A percentile compares a stretch with the other conserved stretches of the same genome.
phyloP scores from a whole-genome alignment of 768 basidiomycete genomes.

The Rhodotorula kratochvilovae region DNA sequence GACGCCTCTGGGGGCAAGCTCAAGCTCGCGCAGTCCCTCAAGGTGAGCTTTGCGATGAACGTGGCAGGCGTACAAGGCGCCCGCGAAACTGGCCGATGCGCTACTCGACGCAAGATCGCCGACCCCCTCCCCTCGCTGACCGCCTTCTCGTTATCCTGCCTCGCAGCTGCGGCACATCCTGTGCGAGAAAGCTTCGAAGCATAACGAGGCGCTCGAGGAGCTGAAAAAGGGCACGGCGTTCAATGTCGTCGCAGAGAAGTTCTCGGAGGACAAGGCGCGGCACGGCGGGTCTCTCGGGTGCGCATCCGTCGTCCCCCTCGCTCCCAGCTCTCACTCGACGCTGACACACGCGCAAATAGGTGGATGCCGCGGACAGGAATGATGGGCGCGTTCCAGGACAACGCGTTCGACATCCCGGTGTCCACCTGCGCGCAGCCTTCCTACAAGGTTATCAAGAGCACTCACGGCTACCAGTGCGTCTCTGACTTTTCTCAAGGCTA shows the following conservation, averaged over 20 bases:
- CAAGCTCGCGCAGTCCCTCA: conserved; percentile 14
- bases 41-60: background rate
- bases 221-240: conserved; percentile 12
- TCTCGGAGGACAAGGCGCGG: conserved; percentile 30
- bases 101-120: too few relatives aligned
- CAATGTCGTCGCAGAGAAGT: conserved; percentile 19
- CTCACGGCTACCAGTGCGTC: conserved; percentile 18
- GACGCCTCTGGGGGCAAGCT: background rate
- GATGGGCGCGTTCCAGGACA: conserved; percentile 28
- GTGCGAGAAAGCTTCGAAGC: conserved; percentile 24
- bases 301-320: background rate
- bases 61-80: too few relatives aligned
- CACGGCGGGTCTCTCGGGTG: conserved; percentile 23
- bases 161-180: conserved; percentile 32
- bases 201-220: conserved; percentile 12
- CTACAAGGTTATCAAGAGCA: conserved; percentile 25
- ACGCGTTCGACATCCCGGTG: conserved; percentile 17
- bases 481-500: background rate
- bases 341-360: too few relatives aligned
- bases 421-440: conserved; percentile 6
- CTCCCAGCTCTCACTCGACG: too few relatives aligned
- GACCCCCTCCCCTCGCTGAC: background rate
- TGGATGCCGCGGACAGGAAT: conserved; percentile 21
- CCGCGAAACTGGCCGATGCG: too few relatives aligned
- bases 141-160: background rate